Conservation (phyloP, 345 rosid genomes). For the Punica granatum region DNA sequence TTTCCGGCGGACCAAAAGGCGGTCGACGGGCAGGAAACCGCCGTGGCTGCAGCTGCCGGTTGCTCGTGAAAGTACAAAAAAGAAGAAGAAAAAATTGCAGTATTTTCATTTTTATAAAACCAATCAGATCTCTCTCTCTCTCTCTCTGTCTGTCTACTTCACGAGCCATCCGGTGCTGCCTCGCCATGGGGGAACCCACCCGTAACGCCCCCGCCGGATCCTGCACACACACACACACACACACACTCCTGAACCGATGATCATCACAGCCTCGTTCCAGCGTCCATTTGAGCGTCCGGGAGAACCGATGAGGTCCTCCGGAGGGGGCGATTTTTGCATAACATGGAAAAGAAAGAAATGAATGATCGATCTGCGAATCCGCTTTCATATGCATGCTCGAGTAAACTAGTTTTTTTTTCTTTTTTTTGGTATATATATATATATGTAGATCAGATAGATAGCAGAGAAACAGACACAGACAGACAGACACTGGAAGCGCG, state of each 20-base stretch:
- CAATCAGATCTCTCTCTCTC: not conserved
- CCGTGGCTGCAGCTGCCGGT: conserved; percentile 11
- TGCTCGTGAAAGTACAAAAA: conserved; percentile 14
- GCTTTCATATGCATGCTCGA: not conserved
- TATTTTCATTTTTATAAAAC: not conserved
- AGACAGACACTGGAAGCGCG: too few species aligned
- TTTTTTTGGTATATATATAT: not conserved
- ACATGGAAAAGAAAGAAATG: not conserved
- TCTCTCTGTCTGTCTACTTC: not conserved
- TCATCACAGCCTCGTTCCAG: conserved; percentile 7
- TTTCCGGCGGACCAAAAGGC: not conserved
- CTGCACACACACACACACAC: not conserved
- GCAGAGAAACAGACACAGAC: not conserved
- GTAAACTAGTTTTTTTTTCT: too few species aligned
- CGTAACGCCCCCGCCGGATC: not conserved
- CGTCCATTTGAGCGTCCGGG: too few species aligned
- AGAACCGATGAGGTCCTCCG: not conserved
- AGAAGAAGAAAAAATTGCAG: too few species aligned
- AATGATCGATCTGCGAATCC: not conserved
- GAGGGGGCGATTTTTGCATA: not conserved
- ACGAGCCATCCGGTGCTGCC: not conserved
- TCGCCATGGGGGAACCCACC: not conserved
- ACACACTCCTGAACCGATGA: not conserved
- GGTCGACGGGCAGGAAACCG: not conserved
- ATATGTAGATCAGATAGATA: not conserved